These are phyloP conservation scores for Chlorella variabilis DNA, from an alignment of 163 green algal genomes.

Conservation along the genomic window DNA sequence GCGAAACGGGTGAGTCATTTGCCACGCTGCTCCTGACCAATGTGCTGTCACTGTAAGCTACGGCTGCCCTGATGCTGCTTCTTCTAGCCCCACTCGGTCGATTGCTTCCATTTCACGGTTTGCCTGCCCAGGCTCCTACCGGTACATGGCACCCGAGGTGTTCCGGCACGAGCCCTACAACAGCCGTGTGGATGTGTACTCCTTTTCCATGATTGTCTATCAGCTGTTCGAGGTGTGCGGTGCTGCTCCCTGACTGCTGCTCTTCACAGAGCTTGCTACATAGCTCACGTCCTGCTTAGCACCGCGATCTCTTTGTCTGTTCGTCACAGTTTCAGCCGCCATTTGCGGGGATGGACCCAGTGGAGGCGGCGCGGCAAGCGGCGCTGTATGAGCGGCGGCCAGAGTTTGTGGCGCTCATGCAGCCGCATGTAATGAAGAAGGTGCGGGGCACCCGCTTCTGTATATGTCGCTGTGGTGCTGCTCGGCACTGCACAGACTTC, in stretches of 20 bases:
- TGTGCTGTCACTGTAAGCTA: slow-evolving; percentile 31
- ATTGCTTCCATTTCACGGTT: too few relatives aligned
- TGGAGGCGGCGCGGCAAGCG: slow-evolving; percentile 78
- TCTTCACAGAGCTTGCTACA: too few relatives aligned
- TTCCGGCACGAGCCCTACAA: slow-evolving; percentile 95
- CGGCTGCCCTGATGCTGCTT: too few relatives aligned
- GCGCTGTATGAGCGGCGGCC: slow-evolving; percentile 79
- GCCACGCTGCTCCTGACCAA: too few relatives aligned
- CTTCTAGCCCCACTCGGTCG: too few relatives aligned
- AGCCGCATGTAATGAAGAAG: slow-evolving; percentile 35
- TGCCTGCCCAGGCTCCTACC: slow-evolving; percentile 58
- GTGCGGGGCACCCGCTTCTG: too few relatives aligned
- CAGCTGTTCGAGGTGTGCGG: slow-evolving; percentile 79
- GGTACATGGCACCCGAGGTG: slow-evolving; percentile 93
- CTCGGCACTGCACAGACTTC: too few relatives aligned
- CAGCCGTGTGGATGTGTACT: slow-evolving; percentile 81
- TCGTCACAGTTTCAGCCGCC: slow-evolving; percentile 62
- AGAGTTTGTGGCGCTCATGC: slow-evolving; percentile 55
- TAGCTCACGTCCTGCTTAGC: too few relatives aligned
- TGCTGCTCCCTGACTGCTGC: neutral
- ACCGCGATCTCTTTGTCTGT: neutral
- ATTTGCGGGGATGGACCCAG: slow-evolving; percentile 81
- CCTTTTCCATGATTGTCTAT: slow-evolving; percentile 93
- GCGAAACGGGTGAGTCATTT: slow-evolving; percentile 85
- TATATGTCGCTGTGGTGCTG: too few relatives aligned